Conservation (phyloP, 352 stramenopile genomes). For the Phytophthora citricola region DNA sequence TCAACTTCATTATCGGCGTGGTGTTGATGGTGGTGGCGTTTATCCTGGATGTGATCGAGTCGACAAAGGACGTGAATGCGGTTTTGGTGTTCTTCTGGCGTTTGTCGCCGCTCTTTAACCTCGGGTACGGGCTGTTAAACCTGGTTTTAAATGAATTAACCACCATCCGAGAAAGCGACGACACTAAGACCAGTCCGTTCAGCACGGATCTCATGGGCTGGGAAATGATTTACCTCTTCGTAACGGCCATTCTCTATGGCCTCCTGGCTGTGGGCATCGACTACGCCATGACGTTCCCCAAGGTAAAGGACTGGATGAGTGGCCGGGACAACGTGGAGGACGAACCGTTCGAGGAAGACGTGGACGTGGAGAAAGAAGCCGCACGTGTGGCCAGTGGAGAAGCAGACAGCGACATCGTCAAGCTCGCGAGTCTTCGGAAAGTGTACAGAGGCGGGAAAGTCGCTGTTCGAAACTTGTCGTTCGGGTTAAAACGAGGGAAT, state of each 20-base stretch:
- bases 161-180: slow-evolving; percentile 36
- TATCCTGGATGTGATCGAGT: slow-evolving; percentile 57
- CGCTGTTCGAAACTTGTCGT: slow-evolving; percentile 79
- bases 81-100: slow-evolving; percentile 77
- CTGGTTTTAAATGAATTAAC: slow-evolving; percentile 50
- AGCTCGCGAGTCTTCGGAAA: slow-evolving; percentile 48
- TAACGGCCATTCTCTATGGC: slow-evolving; percentile 40
- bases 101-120: slow-evolving; percentile 69
- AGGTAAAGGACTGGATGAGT: slow-evolving; percentile 47
- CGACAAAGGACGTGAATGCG: slow-evolving; percentile 51
- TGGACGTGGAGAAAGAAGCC: slow-evolving; percentile 45
- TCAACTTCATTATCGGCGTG: slow-evolving; percentile 72
- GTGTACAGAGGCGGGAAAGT: slow-evolving; percentile 71
- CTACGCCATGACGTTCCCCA: slow-evolving; percentile 49
- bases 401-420: slow-evolving; percentile 45
- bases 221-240: slow-evolving; percentile 63
- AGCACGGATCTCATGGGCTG: slow-evolving; percentile 63
- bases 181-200: slow-evolving; percentile 59
- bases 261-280: slow-evolving; percentile 42
- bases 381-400: slow-evolving; percentile 40
- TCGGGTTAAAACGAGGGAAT: slow-evolving; percentile 86
- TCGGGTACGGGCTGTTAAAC: slow-evolving; percentile 57
- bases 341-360: slow-evolving; percentile 50
- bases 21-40: slow-evolving; percentile 68
- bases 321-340: slow-evolving; percentile 31